Conservation (phyloP, 345 rosid species). For the Eucalyptus decipiens region DNA sequence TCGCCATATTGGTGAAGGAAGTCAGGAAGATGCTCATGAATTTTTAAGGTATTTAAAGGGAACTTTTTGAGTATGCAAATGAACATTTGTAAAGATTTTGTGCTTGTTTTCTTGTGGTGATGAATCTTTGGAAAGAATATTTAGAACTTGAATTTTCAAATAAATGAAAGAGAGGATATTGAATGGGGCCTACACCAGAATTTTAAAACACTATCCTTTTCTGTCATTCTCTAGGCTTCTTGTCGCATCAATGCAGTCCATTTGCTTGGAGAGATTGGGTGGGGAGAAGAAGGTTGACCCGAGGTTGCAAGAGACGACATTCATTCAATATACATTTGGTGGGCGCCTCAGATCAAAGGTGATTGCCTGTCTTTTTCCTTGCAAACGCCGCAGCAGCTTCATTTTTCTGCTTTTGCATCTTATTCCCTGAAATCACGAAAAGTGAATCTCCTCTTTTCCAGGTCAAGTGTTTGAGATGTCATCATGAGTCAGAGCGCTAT, state of each 20-base stretch:
- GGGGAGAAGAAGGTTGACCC: constrained; percentile 68
- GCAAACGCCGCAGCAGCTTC: neutral
- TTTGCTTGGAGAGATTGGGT: constrained; percentile 71
- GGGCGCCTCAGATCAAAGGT: constrained; percentile 76
- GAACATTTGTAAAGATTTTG: neutral
- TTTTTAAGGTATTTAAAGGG: constrained; percentile 47
- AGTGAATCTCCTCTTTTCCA: neutral
- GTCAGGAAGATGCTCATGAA: constrained; percentile 92
- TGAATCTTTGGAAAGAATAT: neutral
- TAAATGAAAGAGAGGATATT: neutral
- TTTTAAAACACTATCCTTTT: neutral
- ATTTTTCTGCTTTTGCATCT: neutral
- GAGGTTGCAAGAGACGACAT: constrained; percentile 71
- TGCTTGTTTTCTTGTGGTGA: neutral
- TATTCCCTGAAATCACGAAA: neutral
- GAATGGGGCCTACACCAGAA: neutral
- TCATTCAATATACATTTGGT: constrained; percentile 75
- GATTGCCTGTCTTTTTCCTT: neutral
- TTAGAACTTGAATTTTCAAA: neutral
- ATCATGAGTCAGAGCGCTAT: constrained; percentile 68
- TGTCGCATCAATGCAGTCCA: constrained; percentile 74
- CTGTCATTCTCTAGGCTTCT: constrained; percentile 39
- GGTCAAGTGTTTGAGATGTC: constrained; percentile 76
- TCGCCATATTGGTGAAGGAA: constrained; percentile 73
- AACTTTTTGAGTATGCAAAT: neutral